These are phyloP conservation scores for Paramecium primaurelia DNA, from an alignment of 73 alveolate species.

Conservation along the genomic window DNA sequence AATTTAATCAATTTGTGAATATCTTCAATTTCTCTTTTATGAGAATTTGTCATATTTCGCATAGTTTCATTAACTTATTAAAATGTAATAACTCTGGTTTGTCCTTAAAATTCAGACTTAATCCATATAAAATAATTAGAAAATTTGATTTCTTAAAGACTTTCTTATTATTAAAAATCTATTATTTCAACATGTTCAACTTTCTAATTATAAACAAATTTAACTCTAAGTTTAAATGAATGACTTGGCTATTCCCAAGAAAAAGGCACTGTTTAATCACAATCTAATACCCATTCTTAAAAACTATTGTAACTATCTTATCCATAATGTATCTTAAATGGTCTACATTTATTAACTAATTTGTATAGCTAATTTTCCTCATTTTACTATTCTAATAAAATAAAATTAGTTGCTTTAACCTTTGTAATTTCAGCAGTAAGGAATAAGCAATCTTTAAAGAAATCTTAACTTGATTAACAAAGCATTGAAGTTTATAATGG, in stretches of 20 bases:
- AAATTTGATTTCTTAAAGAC: neutral
- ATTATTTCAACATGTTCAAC: neutral
- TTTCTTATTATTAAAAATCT: constrained; percentile 1
- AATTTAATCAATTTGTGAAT: neutral
- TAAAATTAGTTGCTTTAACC: neutral
- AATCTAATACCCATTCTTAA: neutral
- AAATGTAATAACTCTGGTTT: constrained; percentile 2
- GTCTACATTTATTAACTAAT: neutral
- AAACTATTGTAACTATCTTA: neutral
- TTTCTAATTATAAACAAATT: neutral
- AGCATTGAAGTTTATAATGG: neutral
- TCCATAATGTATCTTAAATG: neutral
- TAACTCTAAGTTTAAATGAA: constrained; percentile 1
- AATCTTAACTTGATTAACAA: neutral
- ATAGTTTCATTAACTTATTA: neutral
- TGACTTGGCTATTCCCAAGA: constrained; percentile 43
- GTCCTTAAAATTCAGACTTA: constrained; percentile 13
- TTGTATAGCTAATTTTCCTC: neutral
- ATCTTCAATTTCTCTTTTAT: neutral
- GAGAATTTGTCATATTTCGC: neutral
- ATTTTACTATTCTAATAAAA: neutral
- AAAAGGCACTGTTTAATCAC: neutral
- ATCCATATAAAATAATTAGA: neutral
- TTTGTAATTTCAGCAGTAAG: constrained; percentile 27
- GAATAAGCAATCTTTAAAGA: neutral